Conservation (phyloP, 768 basidiomycete genomes). For the Serendipita indica region DNA sequence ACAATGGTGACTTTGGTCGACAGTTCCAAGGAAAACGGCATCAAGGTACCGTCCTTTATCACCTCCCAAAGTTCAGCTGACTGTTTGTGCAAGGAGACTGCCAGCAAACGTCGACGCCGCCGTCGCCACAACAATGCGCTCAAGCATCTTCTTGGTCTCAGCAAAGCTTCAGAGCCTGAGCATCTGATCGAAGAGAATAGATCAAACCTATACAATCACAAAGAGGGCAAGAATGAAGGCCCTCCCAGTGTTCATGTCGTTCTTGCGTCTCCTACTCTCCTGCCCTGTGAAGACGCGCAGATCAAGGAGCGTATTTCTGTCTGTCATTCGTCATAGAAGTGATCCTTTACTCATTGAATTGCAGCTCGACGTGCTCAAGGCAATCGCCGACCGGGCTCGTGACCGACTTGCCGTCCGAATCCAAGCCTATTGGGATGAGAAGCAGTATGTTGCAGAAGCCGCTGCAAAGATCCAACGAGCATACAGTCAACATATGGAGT, state of each 20-base stretch:
- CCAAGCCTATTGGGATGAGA: neutral
- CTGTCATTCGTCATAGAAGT: neutral
- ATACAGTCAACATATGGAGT: neutral
- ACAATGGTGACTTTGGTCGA: neutral
- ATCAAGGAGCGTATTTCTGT: neutral
- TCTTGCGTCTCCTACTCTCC: neutral
- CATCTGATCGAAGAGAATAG: neutral
- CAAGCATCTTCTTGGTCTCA: no score
- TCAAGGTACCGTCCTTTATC: neutral
- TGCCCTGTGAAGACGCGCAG: neutral
- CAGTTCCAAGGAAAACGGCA: neutral
- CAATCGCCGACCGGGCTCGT: conserved; percentile 1
- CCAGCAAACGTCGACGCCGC: neutral
- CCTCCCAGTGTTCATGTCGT: neutral
- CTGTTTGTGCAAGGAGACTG: neutral
- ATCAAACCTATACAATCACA: neutral
- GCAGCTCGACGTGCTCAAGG: neutral
- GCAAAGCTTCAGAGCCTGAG: no score
- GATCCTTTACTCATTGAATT: neutral
- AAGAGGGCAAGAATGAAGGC: neutral
- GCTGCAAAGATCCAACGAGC: neutral
- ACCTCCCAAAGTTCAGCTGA: no score
- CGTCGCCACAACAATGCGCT: neutral
- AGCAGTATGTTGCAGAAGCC: neutral
- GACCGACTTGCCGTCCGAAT: conserved; percentile 1